phyloP scores from a whole-genome alignment of 805 yeast species.

The Hanseniaspora nectarophila region DNA sequence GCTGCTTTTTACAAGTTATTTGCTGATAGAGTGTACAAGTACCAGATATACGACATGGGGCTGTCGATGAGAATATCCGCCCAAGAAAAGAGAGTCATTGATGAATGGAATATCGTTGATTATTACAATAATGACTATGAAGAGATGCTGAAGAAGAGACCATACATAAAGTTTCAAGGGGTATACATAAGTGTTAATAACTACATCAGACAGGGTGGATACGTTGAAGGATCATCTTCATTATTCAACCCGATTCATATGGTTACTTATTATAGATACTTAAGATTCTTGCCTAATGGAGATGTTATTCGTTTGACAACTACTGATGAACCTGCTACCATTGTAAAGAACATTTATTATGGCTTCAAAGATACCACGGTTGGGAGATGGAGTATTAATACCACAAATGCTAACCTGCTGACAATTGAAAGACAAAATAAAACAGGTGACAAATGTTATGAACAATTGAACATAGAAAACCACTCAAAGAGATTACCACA shows the following conservation, averaged over 20 bases:
- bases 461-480: slow-evolving; percentile 46
- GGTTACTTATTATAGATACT: slow-evolving; percentile 78
- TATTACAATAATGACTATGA: slow-evolving; percentile 32
- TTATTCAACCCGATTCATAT: slow-evolving; percentile 69
- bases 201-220: slow-evolving; percentile 73
- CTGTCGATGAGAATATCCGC: neutral
- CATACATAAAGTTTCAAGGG: slow-evolving; percentile 71
- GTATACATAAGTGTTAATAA: slow-evolving; percentile 75
- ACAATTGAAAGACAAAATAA: slow-evolving; percentile 47
- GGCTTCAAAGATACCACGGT: slow-evolving; percentile 30
- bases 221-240: slow-evolving; percentile 49
- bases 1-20: slow-evolving; percentile 41
- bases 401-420: slow-evolving; percentile 41
- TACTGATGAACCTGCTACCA: slow-evolving; percentile 54
- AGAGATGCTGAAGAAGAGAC: slow-evolving; percentile 41
- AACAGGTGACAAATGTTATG: slow-evolving; percentile 47
- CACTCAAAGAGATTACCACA: slow-evolving; percentile 50
- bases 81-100: slow-evolving; percentile 19
- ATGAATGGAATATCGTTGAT: slow-evolving; percentile 28
- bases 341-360: slow-evolving; percentile 45
- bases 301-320: slow-evolving; percentile 57
- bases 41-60: slow-evolving; percentile 9
- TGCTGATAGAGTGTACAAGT: slow-evolving; percentile 36
- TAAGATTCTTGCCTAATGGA: slow-evolving; percentile 73
- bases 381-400: slow-evolving; percentile 49